Base-by-base conservation (phyloP, 495 filamentous ascomycete genomes). In the Oleoguttula mirabilis region DNA sequence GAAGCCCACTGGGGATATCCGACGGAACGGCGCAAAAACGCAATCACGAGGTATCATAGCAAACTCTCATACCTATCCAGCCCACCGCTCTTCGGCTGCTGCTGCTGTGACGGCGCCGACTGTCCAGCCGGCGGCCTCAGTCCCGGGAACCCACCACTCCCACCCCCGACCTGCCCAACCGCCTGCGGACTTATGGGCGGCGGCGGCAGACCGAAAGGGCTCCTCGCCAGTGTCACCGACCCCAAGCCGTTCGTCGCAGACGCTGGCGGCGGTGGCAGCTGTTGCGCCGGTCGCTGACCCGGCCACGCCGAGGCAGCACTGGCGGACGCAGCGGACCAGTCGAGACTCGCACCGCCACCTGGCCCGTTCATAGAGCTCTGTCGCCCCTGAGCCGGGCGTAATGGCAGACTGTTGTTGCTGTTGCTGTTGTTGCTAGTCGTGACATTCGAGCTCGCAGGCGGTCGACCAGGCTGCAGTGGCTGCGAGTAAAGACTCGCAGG, bases 1-100 rank as follows among this genome's bases (percentile, higher is more conserved):
- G n/a, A n/a, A n/a, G n/a, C n/a, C n/a, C n/a, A n/a, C n/a, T n/a
- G n/a, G n/a, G n/a, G n/a, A n/a, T n/a, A n/a, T n/a, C n/a, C n/a
- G n/a, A n/a, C n/a, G n/a, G n/a, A n/a, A n/a, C n/a, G n/a, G n/a
- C n/a, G n/a, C n/a, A n/a, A n/a, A n/a, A n/a, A n/a, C n/a, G n/a
- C n/a, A n/a, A n/a, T n/a, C n/a, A n/a, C n/a, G n/a, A n/a, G n/a
- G n/a, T n/a, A n/a, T 43, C 32, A 52, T 21, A 58, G 21, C 41
- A 57, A 41, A 44, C 52, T 55, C 45, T 58, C 52, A 38, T 55
- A 55, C 37, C 23, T 47, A 45, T 55, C 52, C 35, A 58, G 34
- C 15, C 54, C 54, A 21, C n/a, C n/a, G n/a, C 36, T 33, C 19
- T 33, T 27, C 50, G 45, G 39, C 27, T 34, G 21, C 19, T 16